Conservation (phyloP, 208 protist genomes). For the Leishmania tropica region DNA sequence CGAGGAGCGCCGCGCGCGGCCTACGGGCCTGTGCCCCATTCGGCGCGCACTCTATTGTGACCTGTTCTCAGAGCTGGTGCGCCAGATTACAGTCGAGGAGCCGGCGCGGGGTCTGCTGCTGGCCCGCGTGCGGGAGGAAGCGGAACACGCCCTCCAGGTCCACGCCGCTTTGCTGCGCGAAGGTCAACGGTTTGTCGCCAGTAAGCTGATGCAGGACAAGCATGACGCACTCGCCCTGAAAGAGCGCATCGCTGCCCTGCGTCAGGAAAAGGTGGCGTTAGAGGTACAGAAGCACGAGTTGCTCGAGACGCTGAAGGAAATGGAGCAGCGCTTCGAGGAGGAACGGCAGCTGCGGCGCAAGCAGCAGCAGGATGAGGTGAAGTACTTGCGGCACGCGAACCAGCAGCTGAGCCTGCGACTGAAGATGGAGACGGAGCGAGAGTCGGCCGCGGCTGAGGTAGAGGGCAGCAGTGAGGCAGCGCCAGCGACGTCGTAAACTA, state of each 20-base stretch:
- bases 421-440: constrained; percentile 84
- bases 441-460: constrained; percentile 29
- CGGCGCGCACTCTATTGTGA: constrained; percentile 97
- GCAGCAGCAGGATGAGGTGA: constrained; percentile 94
- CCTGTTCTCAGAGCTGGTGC: constrained; percentile 97
- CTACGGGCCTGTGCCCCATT: constrained; percentile 97
- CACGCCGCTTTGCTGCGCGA: constrained; percentile 59
- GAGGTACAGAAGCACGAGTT: constrained; percentile 42
- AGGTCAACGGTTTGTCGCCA: constrained; percentile 88
- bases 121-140: constrained; percentile 96
- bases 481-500: not conserved
- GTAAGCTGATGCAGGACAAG: constrained; percentile 38
- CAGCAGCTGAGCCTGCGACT: constrained; percentile 93
- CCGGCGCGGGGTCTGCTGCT: constrained; percentile 97
- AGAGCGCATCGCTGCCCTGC: constrained; percentile 34
- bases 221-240: constrained; percentile 26
- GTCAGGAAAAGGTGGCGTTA: constrained; percentile 30
- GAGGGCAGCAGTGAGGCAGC: constrained; percentile 7
- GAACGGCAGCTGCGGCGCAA: constrained; percentile 60
- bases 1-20: constrained; percentile 90
- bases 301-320: constrained; percentile 24
- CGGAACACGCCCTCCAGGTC: constrained; percentile 58
- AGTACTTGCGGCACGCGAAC: constrained; percentile 95
- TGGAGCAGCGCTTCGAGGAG: constrained; percentile 38
- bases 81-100: constrained; percentile 98